Base-by-base conservation (phyloP, 164 flowering plant species). In the Santalum album region DNA sequence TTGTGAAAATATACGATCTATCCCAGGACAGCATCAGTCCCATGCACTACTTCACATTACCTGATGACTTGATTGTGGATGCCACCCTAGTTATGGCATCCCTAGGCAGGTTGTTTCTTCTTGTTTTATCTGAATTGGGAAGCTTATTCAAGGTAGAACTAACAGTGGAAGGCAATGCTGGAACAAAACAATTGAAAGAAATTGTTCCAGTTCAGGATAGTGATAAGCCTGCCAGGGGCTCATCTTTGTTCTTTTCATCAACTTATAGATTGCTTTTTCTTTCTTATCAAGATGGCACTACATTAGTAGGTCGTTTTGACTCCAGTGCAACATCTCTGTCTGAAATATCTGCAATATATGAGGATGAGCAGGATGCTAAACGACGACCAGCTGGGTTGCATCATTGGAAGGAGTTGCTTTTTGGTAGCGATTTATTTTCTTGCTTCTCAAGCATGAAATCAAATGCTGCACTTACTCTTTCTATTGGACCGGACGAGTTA, bases 21-120 rank as follows among this genome's bases (percentile, higher is more conserved):
- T 87, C 97, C 24, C 92, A 76, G 66, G 99, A 94, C 63, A 94
- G 79, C 63, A 90, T 94, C 50, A 86, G 99, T 61, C 99, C 99
- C 26, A 40, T 84, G 71, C 92, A 87, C 65, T 94, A 90, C 71
- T 78, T 90, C 76, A 94, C 89, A 17, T 59, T 90, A 80, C 75
- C 85, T 48, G 89, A 86, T 74, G 90, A 79, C 67, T 57, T 67
- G 65, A 90, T 94, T 59, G 79, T 80, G 40, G 99, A 94, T 82
- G 99, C 96, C 12, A 71, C 88, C 21, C 82, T 90, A 57, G 61
- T 73, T 64, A n/a, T n/a, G n/a, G 89, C 86, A 53, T 69, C 90
- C 40, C 86, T 70, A 25, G 81, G 90, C 23, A 79, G 73, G 65
- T 45, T 81, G 60, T 85, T 83, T 65, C 88, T 94, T 57, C 62